Percentiles rank a stretch among this genome's conserved stretches.
Conservation (phyloP, 306 rosid genomes). For the Ammopiptanthus mongolicus region DNA sequence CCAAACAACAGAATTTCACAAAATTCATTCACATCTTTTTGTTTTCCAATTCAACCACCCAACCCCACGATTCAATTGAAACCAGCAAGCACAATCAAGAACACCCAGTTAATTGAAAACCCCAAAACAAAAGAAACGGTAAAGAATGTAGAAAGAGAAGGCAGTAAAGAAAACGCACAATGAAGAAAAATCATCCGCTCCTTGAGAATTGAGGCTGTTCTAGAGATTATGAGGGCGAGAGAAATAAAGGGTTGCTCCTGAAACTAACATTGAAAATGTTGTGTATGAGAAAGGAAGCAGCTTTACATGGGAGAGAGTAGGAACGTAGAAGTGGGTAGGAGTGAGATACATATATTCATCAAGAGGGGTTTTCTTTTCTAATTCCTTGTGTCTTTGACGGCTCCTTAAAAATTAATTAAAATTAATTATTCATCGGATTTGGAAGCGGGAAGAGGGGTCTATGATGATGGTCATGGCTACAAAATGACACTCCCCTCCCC, state of each 20-base stretch:
- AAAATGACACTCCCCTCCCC: no score
- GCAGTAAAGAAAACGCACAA: background rate
- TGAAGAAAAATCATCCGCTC: background rate
- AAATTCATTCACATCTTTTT: background rate
- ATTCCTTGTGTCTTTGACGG: background rate
- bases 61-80: conserved; percentile 6
- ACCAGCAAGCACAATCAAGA: conserved; percentile 20
- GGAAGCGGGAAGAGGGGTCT: conserved; percentile 4
- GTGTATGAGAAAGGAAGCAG: background rate
- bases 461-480: background rate
- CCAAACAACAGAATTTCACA: background rate
- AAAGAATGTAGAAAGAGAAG: background rate
- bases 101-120: background rate
- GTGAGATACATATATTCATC: background rate
- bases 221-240: background rate
- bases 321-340: background rate
- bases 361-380: conserved; percentile 25
- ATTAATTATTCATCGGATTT: background rate
- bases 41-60: background rate
- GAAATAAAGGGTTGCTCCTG: background rate
- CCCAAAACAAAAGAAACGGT: background rate
- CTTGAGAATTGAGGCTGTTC: background rate
- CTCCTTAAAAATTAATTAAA: background rate
- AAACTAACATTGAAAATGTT: background rate
- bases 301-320: conserved; percentile 3